A percentile compares a stretch with the other conserved stretches of the same genome.
Conservation (phyloP, 202 grass and related monocot species). For the Dendrocalamus latiflorus region DNA sequence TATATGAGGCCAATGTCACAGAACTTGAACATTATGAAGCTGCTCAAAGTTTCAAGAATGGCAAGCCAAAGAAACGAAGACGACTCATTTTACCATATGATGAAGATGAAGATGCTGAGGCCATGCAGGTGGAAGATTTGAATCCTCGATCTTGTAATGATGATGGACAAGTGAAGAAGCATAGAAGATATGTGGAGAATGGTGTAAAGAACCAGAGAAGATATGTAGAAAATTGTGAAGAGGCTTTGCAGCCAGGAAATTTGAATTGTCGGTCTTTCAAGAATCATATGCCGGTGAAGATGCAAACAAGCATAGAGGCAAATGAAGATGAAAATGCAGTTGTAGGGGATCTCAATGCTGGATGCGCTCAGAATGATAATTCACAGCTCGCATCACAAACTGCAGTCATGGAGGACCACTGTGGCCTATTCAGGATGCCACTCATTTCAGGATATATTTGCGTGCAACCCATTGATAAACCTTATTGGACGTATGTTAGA, state of each 20-base stretch:
- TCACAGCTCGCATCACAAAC: slow-evolving; percentile 1
- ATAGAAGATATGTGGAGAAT: background rate
- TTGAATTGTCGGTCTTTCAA: background rate
- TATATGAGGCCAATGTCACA: too few species aligned
- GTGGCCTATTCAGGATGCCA: background rate
- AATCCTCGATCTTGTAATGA: background rate
- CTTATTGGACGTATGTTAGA: slow-evolving; percentile 56
- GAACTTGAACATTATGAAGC: too few species aligned
- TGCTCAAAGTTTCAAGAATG: background rate
- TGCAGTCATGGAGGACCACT: background rate
- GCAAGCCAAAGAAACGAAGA: slow-evolving; percentile 5
- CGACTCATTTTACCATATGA: background rate
- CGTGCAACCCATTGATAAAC: slow-evolving; percentile 2
- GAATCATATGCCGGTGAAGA: background rate
- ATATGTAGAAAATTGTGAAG: background rate
- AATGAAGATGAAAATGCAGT: slow-evolving; percentile 11
- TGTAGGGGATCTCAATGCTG: background rate
- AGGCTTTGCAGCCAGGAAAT: background rate
- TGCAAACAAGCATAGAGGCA: background rate
- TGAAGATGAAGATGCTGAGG: slow-evolving; percentile 7
- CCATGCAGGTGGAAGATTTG: background rate
- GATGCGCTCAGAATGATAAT: background rate
- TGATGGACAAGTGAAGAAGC: background rate
- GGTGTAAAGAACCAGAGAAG: background rate
- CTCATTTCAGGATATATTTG: slow-evolving; percentile 1